Percentiles rank a stretch among this genome's conserved stretches.
Evolutionary conservation across 1,139 yeast genomes (phyloP).

Genomic region (Saccharomyces hybrid): DNA sequence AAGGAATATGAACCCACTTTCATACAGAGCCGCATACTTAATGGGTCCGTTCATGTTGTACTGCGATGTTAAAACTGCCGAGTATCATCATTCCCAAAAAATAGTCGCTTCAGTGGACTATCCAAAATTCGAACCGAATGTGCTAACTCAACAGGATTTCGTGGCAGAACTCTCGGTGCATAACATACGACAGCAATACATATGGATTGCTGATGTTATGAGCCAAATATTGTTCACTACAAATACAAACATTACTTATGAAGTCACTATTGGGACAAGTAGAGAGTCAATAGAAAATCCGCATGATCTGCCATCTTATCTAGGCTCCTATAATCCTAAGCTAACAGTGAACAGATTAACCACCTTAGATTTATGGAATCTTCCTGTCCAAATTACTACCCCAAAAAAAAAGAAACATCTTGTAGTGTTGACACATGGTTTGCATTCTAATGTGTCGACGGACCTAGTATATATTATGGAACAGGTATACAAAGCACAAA

Average conservation of each 20-base stretch:
- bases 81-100: conserved; percentile 52
- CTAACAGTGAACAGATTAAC: conserved; percentile 47
- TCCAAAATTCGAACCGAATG: conserved; percentile 66
- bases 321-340: conserved; percentile 22
- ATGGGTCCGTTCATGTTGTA: conserved; percentile 84
- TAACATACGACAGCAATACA: conserved; percentile 40
- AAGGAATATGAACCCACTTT: conserved; percentile 62
- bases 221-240: conserved; percentile 76
- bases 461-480: conserved; percentile 85
- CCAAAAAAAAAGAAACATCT: conserved; percentile 14
- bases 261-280: conserved; percentile 52
- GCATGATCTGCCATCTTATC: conserved; percentile 10
- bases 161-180: conserved; percentile 43
- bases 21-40: conserved; percentile 77
- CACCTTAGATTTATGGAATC: conserved; percentile 69
- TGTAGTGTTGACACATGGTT: conserved; percentile 63
- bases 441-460: conserved; percentile 79
- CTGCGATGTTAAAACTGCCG: conserved; percentile 65
- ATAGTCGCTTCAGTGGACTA: conserved; percentile 62
- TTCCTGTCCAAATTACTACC: conserved; percentile 40
- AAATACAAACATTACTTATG: conserved; percentile 62
- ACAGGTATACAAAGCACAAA: conserved; percentile 48
- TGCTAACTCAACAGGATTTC: conserved; percentile 62
- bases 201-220: conserved; percentile 75
- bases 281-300: conserved; percentile 31